Conservation (phyloP, 2,329 filamentous ascomycete species). For the Exophiala viscosa region DNA sequence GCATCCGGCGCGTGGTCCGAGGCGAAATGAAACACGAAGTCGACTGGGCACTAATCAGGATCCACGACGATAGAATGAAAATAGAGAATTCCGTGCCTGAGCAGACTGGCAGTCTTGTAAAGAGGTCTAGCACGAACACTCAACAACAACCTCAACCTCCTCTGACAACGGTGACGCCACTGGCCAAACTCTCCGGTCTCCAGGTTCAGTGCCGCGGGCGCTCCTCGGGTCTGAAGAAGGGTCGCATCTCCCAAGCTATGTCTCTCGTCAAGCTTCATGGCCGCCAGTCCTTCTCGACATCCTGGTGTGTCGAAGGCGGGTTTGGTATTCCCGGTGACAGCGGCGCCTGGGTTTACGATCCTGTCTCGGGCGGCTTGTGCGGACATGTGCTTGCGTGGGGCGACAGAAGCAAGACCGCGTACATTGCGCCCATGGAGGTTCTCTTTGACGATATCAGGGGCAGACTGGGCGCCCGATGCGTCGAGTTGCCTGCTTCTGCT, state of each 20-base stretch:
- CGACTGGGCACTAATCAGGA: constrained; percentile 88
- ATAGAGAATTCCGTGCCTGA: constrained; percentile 62
- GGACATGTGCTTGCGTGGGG: constrained; percentile 91
- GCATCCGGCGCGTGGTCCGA: constrained; percentile 71
- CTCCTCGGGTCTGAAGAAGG: constrained; percentile 77
- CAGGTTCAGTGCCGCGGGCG: constrained; percentile 84
- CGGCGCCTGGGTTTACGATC: constrained; percentile 88
- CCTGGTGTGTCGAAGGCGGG: constrained; percentile 55
- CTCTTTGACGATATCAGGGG: constrained; percentile 70
- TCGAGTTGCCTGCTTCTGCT: constrained; percentile 20
- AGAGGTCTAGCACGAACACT: constrained; percentile 27
- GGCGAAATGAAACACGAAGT: constrained; percentile 80
- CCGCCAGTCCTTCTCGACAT: constrained; percentile 73
- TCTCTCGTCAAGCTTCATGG: constrained; percentile 84
- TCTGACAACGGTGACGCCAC: constrained; percentile 53
- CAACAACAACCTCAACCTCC: constrained; percentile 3
- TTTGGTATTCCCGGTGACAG: constrained; percentile 73
- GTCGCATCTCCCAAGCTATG: constrained; percentile 72
- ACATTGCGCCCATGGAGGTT: constrained; percentile 94
- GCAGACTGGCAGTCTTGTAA: constrained; percentile 34
- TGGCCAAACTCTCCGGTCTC: constrained; percentile 64
- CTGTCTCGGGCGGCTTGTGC: constrained; percentile 71
- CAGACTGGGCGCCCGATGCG: constrained; percentile 19
- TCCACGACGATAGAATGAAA: constrained; percentile 67
- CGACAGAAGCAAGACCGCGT: constrained; percentile 73